Evolutionary conservation across 2,329 filamentous ascomycete genomes (phyloP).

Genomic region (Colletotrichum karsti): DNA sequence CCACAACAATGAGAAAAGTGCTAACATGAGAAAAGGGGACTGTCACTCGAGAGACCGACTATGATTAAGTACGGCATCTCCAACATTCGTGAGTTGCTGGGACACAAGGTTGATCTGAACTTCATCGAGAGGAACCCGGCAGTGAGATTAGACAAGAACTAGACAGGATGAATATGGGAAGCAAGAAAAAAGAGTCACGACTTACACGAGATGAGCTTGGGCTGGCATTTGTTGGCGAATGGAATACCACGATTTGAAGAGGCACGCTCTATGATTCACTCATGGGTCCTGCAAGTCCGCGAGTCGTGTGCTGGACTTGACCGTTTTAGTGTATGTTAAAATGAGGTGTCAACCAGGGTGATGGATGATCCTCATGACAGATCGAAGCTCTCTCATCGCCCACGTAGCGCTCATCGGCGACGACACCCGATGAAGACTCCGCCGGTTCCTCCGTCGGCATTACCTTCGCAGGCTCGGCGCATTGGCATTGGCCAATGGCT

Average conservation of each 20-base stretch:
- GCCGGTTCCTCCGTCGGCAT: slow-evolving; percentile 15
- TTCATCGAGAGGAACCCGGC: slow-evolving; percentile 94
- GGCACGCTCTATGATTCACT: background rate
- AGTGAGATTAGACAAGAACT: slow-evolving; percentile 88
- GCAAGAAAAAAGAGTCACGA: slow-evolving; percentile 11
- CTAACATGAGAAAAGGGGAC: slow-evolving; percentile 52
- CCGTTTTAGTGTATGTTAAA: background rate
- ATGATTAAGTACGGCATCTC: slow-evolving; percentile 96
- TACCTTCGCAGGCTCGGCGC: slow-evolving; percentile 9
- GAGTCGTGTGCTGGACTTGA: background rate
- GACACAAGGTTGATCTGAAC: slow-evolving; percentile 93
- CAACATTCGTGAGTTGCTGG: slow-evolving; percentile 91
- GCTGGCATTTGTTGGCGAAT: slow-evolving; percentile 29
- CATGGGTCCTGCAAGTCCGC: background rate
- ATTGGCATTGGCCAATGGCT: slow-evolving; percentile 23
- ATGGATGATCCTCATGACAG: slow-evolving; percentile 20
- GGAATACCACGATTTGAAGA: slow-evolving; percentile 23
- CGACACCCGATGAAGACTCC: background rate
- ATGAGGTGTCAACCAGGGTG: slow-evolving; percentile 9
- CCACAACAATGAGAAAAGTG: background rate
- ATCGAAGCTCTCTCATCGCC: background rate
- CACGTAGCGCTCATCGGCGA: slow-evolving; percentile 16
- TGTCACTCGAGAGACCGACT: slow-evolving; percentile 91
- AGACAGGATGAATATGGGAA: slow-evolving; percentile 36
- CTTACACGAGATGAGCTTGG: slow-evolving; percentile 25